Percentiles rank a stretch among this genome's conserved stretches.
Evolutionary conservation across 306 rosid species (phyloP).

Genomic region (Cyclanthera cordifolia): DNA sequence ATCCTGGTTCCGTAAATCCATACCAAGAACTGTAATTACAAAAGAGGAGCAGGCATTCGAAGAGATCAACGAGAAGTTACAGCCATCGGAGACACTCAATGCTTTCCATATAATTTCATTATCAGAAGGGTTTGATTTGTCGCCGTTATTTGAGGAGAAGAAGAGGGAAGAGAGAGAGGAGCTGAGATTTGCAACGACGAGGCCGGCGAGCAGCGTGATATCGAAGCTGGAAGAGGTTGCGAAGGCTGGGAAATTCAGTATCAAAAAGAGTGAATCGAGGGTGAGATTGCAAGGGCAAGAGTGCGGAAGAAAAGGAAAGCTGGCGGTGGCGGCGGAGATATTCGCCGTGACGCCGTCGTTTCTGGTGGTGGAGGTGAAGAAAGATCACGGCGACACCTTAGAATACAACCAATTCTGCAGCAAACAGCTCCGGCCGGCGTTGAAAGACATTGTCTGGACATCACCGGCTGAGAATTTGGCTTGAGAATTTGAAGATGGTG

Average conservation of each 20-base stretch:
- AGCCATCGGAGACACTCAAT: slow-evolving; percentile 41
- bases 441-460: slow-evolving; percentile 75
- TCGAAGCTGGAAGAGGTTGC: slow-evolving; percentile 76
- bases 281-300: slow-evolving; percentile 64
- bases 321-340: slow-evolving; percentile 68
- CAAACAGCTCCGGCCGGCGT: slow-evolving; percentile 85
- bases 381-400: slow-evolving; percentile 62
- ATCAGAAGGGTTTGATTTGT: slow-evolving; percentile 77
- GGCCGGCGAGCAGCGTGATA: slow-evolving; percentile 73
- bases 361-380: slow-evolving; percentile 84
- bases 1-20: slow-evolving; percentile 54
- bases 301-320: slow-evolving; percentile 68
- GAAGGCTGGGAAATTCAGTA: slow-evolving; percentile 44
- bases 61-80: slow-evolving; percentile 20
- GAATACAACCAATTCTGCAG: slow-evolving; percentile 90
- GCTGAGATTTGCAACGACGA: slow-evolving; percentile 73
- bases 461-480: slow-evolving; percentile 32
- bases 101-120: slow-evolving; percentile 73
- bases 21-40: slow-evolving; percentile 23
- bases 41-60: slow-evolving; percentile 32
- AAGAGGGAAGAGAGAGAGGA: slow-evolving; percentile 70
- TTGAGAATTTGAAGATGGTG: neutral
- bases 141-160: slow-evolving; percentile 77
- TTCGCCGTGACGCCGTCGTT: slow-evolving; percentile 68
- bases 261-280: slow-evolving; percentile 57